Conservation (phyloP, 306 rosid species). For the Medicago lupulina region DNA sequence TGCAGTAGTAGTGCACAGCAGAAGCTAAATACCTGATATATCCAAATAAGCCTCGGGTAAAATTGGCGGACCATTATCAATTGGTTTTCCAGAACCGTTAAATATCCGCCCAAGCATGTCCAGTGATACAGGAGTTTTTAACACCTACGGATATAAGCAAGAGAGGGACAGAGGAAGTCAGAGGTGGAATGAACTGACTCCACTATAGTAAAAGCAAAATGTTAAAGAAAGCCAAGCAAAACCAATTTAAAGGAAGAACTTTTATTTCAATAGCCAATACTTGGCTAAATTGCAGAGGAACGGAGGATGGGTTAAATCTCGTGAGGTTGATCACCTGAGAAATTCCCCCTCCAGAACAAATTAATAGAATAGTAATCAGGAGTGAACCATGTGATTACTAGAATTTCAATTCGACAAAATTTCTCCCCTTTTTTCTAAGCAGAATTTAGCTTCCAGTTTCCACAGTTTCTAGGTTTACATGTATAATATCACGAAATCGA, state of each 20-base stretch:
- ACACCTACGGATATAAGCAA: constrained; percentile 63
- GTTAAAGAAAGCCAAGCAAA: constrained; percentile 32
- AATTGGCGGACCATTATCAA: constrained; percentile 97
- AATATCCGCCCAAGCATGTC: constrained; percentile 99
- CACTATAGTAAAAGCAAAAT: constrained; percentile 15
- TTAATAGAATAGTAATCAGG: constrained; percentile 18
- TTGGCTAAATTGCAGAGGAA: constrained; percentile 13
- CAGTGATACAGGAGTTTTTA: constrained; percentile 96
- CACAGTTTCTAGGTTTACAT: neutral
- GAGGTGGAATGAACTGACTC: constrained; percentile 33
- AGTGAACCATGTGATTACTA: constrained; percentile 5
- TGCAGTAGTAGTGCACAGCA: constrained; percentile 12
- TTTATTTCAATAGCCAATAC: constrained; percentile 30
- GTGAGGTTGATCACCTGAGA: constrained; percentile 2
- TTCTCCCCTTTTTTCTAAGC: constrained; percentile 7
- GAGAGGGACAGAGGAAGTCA: constrained; percentile 35
- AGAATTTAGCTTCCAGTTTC: constrained; percentile 3
- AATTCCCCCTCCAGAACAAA: constrained; percentile 23
- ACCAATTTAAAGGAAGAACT: constrained; percentile 7
- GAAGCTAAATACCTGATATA: constrained; percentile 70
- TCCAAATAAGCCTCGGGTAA: constrained; percentile 99
- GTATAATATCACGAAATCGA: neutral
- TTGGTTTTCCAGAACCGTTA: constrained; percentile 99
- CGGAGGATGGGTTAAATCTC: neutral
- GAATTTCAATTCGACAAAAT: constrained; percentile 6